These are phyloP conservation scores for Phaeosphaeriaceae sp. DNA, from an alignment of 2,329 filamentous ascomycete species.

Conservation along the genomic window DNA sequence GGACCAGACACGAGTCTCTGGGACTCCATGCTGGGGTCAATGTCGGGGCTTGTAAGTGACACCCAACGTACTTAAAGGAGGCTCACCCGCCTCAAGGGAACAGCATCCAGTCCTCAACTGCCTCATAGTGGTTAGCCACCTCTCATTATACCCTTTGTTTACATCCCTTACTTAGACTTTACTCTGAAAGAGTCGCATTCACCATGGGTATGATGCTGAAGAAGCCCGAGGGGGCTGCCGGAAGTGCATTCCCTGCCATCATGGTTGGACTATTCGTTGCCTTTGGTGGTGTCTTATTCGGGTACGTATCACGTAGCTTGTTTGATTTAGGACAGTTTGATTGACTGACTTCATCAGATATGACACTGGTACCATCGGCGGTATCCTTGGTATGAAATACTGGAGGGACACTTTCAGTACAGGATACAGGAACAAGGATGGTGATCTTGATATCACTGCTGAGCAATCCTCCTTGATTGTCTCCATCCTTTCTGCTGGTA, in stretches of 20 bases:
- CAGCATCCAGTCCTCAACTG: conserved; percentile 6
- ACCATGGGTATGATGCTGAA: conserved; percentile 55
- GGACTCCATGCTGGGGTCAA: conserved; percentile 21
- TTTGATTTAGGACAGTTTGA: too few relatives aligned
- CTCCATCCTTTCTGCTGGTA: conserved; percentile 79
- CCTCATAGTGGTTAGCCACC: neutral
- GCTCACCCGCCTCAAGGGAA: conserved; percentile 11
- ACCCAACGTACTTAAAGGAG: conserved; percentile 31
- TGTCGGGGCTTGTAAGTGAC: conserved; percentile 15
- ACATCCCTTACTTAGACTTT: neutral
- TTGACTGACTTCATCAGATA: too few relatives aligned
- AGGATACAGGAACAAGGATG: conserved; percentile 52
- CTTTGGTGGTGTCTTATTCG: conserved; percentile 53
- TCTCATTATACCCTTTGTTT: neutral
- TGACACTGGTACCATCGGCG: conserved; percentile 52
- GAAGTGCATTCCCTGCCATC: conserved; percentile 64
- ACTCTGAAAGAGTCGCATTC: conserved; percentile 9
- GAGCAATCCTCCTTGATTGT: conserved; percentile 73
- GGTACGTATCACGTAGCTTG: conserved; percentile 47
- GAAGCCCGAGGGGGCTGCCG: conserved; percentile 77
- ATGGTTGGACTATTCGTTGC: conserved; percentile 53
- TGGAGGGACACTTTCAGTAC: conserved; percentile 68
- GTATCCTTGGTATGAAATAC: conserved; percentile 73
- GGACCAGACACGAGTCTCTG: conserved; percentile 27
- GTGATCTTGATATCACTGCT: conserved; percentile 58